A percentile compares a stretch with the other conserved stretches of the same genome.
These are phyloP conservation scores for Solanum acaule DNA, from an alignment of 257 asterid species.

Conservation along the genomic window DNA sequence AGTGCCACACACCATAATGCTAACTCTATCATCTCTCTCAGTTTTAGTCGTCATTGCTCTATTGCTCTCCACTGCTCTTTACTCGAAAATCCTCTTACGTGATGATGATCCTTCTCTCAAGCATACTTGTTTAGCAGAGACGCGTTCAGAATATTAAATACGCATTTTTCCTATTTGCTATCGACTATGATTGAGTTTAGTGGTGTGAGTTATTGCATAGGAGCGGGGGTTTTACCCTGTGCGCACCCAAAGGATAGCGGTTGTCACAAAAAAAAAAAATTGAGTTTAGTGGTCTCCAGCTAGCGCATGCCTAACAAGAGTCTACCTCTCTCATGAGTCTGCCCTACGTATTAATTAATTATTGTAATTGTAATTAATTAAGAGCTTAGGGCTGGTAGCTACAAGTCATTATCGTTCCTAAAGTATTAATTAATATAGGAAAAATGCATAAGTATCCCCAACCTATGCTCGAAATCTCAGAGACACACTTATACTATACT, in stretches of 20 bases:
- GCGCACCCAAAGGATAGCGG: too few relatives aligned
- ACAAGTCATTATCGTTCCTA: background rate
- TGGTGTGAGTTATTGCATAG: background rate
- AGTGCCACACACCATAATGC: constrained; percentile 25
- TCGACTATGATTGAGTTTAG: background rate
- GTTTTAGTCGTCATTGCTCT: constrained; percentile 25
- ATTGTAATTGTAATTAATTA: background rate
- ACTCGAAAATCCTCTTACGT: constrained; percentile 26
- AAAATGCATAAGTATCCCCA: too few relatives aligned
- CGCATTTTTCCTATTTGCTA: background rate
- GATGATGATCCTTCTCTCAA: constrained; percentile 24
- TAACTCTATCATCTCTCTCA: constrained; percentile 29
- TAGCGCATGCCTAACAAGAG: background rate
- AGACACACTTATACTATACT: too few relatives aligned
- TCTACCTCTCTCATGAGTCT: background rate
- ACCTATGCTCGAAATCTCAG: too few relatives aligned
- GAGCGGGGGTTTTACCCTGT: too few relatives aligned
- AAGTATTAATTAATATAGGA: background rate
- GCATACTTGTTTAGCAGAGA: background rate
- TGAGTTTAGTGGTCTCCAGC: background rate
- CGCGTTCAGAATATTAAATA: background rate
- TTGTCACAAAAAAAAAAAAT: too few relatives aligned
- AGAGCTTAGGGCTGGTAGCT: background rate
- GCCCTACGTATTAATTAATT: background rate
- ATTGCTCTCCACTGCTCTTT: constrained; percentile 22